Percentiles rank a stretch among this genome's conserved stretches.
Conservation (phyloP, 2,329 filamentous ascomycete genomes). For the Onygenales sp. region DNA sequence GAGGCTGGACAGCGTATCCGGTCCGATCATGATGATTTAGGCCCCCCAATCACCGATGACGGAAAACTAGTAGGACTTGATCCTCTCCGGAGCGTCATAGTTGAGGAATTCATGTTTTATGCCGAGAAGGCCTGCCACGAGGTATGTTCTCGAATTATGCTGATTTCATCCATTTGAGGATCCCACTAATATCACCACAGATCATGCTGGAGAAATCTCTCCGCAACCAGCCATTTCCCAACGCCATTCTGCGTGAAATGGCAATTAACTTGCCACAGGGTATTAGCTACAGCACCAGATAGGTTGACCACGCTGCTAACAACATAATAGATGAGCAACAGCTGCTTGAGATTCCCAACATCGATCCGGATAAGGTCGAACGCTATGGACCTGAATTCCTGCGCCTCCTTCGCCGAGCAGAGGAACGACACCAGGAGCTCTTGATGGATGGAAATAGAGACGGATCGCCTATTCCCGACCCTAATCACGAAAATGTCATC, state of each 20-base stretch:
- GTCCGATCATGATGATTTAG: slow-evolving; percentile 22
- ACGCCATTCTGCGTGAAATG: slow-evolving; percentile 39
- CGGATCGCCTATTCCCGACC: slow-evolving; percentile 33
- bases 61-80: slow-evolving; percentile 33
- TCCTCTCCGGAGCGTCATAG: slow-evolving; percentile 32
- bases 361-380: slow-evolving; percentile 36
- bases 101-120: slow-evolving; percentile 38
- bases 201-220: slow-evolving; percentile 35
- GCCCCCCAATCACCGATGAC: slow-evolving; percentile 39
- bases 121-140: slow-evolving; percentile 35
- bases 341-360: slow-evolving; percentile 30
- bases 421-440: slow-evolving; percentile 33
- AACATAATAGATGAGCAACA: slow-evolving; percentile 24
- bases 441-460: slow-evolving; percentile 39
- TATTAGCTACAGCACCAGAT: slow-evolving; percentile 12
- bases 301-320: slow-evolving; percentile 8
- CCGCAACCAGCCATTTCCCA: slow-evolving; percentile 37
- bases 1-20: slow-evolving; percentile 22
- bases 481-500: slow-evolving; percentile 38
- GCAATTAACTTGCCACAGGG: slow-evolving; percentile 37
- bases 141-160: slow-evolving; percentile 18
- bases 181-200: slow-evolving; percentile 16
- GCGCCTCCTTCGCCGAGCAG: slow-evolving; percentile 30
- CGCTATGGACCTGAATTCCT: slow-evolving; percentile 35
- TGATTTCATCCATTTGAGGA: neutral